These are phyloP conservation scores for Nicotiana tabacum DNA, from an alignment of 257 asterid genomes.

Conservation along the genomic window DNA sequence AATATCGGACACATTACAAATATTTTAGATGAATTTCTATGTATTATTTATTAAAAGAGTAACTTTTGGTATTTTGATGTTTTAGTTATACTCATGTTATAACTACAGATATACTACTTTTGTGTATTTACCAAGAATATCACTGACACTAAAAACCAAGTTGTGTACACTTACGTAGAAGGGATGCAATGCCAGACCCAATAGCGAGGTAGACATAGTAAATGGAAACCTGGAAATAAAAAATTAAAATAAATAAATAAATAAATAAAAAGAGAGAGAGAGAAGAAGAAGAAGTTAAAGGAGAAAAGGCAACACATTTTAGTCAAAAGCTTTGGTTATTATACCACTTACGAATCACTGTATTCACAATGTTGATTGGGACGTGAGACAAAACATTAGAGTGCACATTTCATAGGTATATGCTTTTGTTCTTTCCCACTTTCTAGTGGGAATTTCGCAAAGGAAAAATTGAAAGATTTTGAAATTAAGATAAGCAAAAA, in stretches of 20 bases:
- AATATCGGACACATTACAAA: too few relatives aligned
- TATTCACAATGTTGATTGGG: neutral
- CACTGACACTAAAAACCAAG: neutral
- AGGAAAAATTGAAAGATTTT: neutral
- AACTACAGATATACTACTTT: neutral
- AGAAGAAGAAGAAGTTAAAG: neutral
- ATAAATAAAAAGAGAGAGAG: too few relatives aligned
- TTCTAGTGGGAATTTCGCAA: neutral
- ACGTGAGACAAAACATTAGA: neutral
- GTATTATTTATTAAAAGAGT: neutral
- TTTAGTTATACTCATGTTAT: neutral
- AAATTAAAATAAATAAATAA: neutral
- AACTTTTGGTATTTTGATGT: neutral
- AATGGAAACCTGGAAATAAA: slow-evolving; percentile 44
- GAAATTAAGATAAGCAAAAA: neutral
- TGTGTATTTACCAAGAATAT: too few relatives aligned
- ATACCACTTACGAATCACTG: neutral
- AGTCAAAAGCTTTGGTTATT: neutral
- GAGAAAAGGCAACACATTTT: neutral
- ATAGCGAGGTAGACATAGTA: slow-evolving; percentile 55
- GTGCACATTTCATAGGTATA: neutral
- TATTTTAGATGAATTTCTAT: neutral
- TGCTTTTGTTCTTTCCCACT: neutral
- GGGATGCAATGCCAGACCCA: slow-evolving; percentile 49
- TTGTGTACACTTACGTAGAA: slow-evolving; percentile 50